Evolutionary conservation across 2,329 filamentous ascomycete species (phyloP), one percentile per base, ranked within the genome.

Genomic region (Ambrosiella xylebori): DNA sequence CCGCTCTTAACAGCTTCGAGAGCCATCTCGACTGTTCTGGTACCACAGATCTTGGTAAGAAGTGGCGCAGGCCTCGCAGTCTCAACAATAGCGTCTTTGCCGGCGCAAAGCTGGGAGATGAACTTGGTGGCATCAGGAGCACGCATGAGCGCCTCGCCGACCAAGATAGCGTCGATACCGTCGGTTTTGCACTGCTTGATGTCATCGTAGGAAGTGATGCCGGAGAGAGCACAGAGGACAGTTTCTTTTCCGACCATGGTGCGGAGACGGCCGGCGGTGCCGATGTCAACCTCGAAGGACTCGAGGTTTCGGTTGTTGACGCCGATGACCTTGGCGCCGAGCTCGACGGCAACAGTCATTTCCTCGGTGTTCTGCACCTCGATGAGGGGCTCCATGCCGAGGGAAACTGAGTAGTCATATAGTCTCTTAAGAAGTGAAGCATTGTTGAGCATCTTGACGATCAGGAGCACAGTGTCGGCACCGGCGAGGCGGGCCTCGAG

Each of bases 271-370:
- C 86, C 89, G 1, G 91, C 95, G 0, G 91, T 98, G 61, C 86
- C 83, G 62, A 98, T 79, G 68, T 98, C 94, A 17, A 98, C 93
- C 67, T 97, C 90, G 65, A 98, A 98, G 65, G 85, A 97, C 64
- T 91, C 91, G 11, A 98, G 76, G 66, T 98, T 95, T 58, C 93
- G 84, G 73, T 98, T 98, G 73, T 98, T 98, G 64, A 98, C 93
- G 35, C 93, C 93, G 65, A 98, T 95, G 41, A 88, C 91, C 70
- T 90, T 85, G 19, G 93, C 80, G 9, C 91, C 93, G 19, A 98
- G 77, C 59, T 86, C 80, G 51, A 96, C 82, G 7, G 94, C 93
- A 59, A 82, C 83, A 44, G 84, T 77, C 88, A 96, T 98, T 71
- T 98, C 93, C 54, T 93, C 87, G 0, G 84, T 82, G 47, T 86